phyloP scores from a whole-genome alignment of 2,329 filamentous ascomycete species.

The Pyricularia grisea region DNA sequence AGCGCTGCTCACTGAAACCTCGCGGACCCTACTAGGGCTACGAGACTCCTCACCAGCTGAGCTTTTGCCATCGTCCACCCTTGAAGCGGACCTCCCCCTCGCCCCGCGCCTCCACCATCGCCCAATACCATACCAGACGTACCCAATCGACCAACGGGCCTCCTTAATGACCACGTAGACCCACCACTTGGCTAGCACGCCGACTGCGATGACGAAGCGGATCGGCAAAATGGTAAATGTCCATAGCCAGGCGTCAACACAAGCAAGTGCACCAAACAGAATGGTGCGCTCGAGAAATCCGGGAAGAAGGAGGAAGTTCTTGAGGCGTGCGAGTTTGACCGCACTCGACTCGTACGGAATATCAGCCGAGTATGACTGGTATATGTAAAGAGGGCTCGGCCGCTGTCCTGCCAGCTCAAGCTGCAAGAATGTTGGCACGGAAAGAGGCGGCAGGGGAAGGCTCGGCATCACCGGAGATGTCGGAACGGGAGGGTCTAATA shows the following conservation, averaged over 20 bases:
- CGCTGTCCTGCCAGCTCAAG: constrained; percentile 53
- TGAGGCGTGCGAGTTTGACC: constrained; percentile 82
- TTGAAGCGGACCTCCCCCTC: neutral
- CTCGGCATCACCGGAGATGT: constrained; percentile 41
- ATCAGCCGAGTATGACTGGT: constrained; percentile 46
- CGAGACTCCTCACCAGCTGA: constrained; percentile 29
- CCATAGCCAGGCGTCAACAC: constrained; percentile 92
- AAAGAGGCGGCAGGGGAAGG: constrained; percentile 58
- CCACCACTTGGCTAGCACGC: constrained; percentile 74
- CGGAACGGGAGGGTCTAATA: constrained; percentile 9
- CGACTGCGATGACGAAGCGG: constrained; percentile 72
- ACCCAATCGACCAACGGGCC: constrained; percentile 58
- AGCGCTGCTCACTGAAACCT: constrained; percentile 3
- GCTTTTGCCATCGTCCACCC: constrained; percentile 12
- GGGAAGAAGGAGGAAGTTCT: constrained; percentile 80
- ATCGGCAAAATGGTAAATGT: constrained; percentile 92
- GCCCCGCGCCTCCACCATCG: constrained; percentile 55
- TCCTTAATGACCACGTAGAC: constrained; percentile 62
- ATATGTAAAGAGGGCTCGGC: constrained; percentile 57
- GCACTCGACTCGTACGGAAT: constrained; percentile 83
- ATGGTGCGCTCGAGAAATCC: constrained; percentile 75
- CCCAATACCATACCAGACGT: constrained; percentile 71
- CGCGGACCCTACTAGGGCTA: constrained; percentile 22
- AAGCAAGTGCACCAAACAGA: constrained; percentile 81
- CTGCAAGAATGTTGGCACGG: constrained; percentile 54